Evolutionary conservation across 2,329 filamentous ascomycete species (phyloP).

Genomic region (Aspergillus versicolor): DNA sequence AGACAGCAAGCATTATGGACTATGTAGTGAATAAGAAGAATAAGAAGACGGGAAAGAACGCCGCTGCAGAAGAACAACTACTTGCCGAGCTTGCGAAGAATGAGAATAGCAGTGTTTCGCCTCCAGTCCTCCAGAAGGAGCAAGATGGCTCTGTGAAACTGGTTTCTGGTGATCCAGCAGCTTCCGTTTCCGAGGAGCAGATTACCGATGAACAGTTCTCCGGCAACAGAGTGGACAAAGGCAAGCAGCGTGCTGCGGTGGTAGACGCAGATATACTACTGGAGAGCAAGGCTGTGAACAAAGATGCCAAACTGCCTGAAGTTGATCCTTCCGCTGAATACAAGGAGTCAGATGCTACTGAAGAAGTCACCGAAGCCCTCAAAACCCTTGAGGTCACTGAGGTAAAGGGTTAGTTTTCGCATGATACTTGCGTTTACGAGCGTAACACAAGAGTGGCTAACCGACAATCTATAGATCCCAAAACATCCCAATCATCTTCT

Average conservation of each 20-base stretch:
- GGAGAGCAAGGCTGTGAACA: background rate
- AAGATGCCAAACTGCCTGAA: background rate
- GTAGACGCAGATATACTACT: background rate
- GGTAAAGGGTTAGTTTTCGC: background rate
- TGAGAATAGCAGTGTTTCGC: background rate
- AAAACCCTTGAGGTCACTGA: background rate
- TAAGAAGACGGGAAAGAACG: background rate
- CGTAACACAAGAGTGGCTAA: background rate
- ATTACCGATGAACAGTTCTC: background rate
- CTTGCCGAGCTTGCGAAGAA: background rate
- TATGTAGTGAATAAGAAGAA: conserved; percentile 3
- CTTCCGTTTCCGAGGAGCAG: background rate
- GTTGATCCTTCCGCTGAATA: background rate
- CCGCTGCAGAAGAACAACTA: background rate
- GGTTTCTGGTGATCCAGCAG: background rate
- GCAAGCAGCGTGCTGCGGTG: background rate
- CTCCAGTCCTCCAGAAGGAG: background rate
- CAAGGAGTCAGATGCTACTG: background rate
- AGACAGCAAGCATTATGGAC: conserved; percentile 3
- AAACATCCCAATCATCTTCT: background rate
- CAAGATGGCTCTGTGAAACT: background rate
- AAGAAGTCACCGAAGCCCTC: background rate
- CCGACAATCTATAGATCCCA: background rate
- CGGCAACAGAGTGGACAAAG: background rate
- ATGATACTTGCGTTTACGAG: background rate